Evolutionary conservation across 768 basidiomycete genomes (phyloP), one percentile per base, ranked within the genome.

Genomic region (Fomitopsis pulvina): DNA sequence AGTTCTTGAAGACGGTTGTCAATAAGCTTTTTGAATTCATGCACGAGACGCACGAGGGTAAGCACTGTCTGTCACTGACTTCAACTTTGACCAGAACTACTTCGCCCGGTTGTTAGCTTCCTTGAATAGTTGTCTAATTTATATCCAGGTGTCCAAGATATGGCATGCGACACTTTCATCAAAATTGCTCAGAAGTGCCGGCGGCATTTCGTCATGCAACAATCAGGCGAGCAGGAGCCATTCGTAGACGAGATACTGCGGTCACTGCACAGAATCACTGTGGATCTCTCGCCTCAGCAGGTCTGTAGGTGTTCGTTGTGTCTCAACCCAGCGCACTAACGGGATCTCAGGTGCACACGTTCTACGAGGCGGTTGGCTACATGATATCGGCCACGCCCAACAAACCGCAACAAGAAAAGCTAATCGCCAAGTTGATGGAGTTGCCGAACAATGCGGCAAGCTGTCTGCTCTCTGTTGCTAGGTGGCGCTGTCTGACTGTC

Each of bases 151-250:
- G 96, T 99, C 10, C 96, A 99, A 67, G 96, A 99, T 71, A 99
- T 99, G 96, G 96, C 96, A 41, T 99, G 96, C 70, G 96, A 99
- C 66, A 99, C 96, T 0, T 99, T 99, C 70, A 98, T 99, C 75
- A 99, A 98, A 71, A 99, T 99, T 59, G 92, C 96, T 21, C 96
- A 99, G 66, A 99, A 98, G 68, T 98, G 94, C 66, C 79, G 93
- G 37, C 79, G 95, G 47, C 96, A 99, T 68, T 99, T 99, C 60
- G 92, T 99, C 52, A 92, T 98, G 87, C 92, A 94, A 63, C 96
- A 99, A 66, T 86, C 92, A 8, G 92, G 92, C 52, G 96, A 99
- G 68, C 81, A 82, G 47, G 96, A 99, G 63, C 96, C 96, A 1
- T 99, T 98, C 67, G 87, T 99, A 40, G 94, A 98, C 60, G 96